Evolutionary conservation across 371 early-diverging fungal genomes (phyloP).

Genomic region (Smittium mucronatum): DNA sequence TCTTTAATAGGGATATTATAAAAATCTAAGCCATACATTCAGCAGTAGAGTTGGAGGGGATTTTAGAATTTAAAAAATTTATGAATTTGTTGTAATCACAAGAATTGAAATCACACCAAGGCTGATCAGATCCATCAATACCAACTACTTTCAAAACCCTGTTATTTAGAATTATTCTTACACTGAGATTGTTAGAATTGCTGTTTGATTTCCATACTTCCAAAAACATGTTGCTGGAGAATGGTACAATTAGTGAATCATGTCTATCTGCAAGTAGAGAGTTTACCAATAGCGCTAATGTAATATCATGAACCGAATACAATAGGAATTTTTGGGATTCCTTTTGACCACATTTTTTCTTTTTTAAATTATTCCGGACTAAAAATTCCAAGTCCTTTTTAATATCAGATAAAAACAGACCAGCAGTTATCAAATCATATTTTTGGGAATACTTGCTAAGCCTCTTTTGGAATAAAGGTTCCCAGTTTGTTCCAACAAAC

Average conservation of each 20-base stretch:
- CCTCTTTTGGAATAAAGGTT: not conserved
- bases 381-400: not conserved
- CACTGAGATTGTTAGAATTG: not conserved
- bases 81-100: not conserved
- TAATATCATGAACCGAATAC: not conserved
- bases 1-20: too few species aligned
- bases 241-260: not conserved
- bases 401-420: not conserved
- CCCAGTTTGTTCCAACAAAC: not conserved
- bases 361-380: not conserved
- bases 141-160: not conserved
- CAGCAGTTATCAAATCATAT: not conserved
- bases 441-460: not conserved
- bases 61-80: not conserved
- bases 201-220: not conserved
- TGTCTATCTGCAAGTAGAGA: not conserved
- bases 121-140: not conserved
- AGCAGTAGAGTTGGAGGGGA: not conserved
- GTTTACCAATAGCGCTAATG: not conserved
- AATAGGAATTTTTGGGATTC: not conserved
- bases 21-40: not conserved
- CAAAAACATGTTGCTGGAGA: not conserved
- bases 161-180: not conserved
- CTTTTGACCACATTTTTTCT: not conserved
- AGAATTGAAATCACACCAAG: not conserved